These are phyloP conservation scores for Trichoderma sp. DNA, from an alignment of 2,329 filamentous ascomycete species.

Conservation along the genomic window DNA sequence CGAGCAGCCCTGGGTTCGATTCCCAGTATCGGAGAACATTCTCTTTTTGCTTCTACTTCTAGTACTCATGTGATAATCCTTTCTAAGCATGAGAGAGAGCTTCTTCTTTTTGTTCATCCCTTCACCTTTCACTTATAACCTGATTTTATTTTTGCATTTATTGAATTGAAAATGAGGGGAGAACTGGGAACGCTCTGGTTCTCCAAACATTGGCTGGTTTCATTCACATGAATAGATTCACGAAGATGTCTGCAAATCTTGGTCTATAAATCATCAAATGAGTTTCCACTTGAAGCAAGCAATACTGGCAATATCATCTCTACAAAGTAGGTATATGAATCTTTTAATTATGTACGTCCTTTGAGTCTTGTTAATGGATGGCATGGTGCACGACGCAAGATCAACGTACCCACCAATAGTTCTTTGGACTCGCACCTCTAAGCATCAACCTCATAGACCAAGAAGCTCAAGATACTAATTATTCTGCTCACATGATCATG, in stretches of 20 bases:
- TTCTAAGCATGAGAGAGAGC: neutral
- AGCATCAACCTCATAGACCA: neutral
- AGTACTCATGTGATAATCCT: neutral
- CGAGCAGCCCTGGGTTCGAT: constrained; percentile 45
- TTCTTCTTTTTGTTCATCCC: neutral
- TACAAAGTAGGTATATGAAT: neutral
- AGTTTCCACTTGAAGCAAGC: neutral
- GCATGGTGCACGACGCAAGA: neutral
- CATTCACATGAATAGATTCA: neutral
- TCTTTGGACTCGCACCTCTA: neutral
- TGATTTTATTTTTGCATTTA: neutral
- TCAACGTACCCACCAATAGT: neutral
- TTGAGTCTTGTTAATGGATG: neutral
- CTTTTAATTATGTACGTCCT: no score
- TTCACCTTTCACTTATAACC: neutral
- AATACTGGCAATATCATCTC: neutral
- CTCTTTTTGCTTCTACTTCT: constrained; percentile 10
- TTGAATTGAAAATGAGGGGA: neutral
- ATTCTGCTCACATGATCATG: neutral
- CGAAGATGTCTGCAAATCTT: neutral
- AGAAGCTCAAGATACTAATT: neutral
- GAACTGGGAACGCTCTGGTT: neutral
- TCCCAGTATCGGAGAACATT: constrained; percentile 40
- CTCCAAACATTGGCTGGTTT: neutral
- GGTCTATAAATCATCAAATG: neutral